Evolutionary conservation across 2,329 filamentous ascomycete species (phyloP), one percentile per base, ranked within the genome.

Genomic region (Colletotrichum orchidophilum): DNA sequence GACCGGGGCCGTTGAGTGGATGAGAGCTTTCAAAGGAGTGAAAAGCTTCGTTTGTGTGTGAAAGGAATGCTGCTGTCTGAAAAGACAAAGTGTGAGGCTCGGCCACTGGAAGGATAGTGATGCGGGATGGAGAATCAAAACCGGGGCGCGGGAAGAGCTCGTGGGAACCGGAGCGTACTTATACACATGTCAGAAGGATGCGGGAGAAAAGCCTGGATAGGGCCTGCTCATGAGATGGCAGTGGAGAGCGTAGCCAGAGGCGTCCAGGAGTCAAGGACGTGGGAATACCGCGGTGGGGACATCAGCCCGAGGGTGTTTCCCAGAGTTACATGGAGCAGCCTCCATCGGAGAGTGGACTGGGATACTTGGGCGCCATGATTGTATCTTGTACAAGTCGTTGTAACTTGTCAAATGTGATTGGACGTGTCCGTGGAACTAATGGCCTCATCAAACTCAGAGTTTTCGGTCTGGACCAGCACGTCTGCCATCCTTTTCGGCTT

Each of bases 81-180:
- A 66, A 42, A 71, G 69, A 71, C 69, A 59, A 63, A 54, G 58
- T 64, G 52, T 53, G 58, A 72, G 64, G 66, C 66, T 69, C 66
- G 66, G 66, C 66, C 69, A 72, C 63, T 33, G 72, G 50, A 66
- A 71, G 70, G 63, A 71, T 73, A 55, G 66, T 71, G 72, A 71
- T 73, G 53, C 31, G 46, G 64, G 64, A 63, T 71, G 53, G 26
- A 24, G 49, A 67, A 21, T 65, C 68, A 35, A 66, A 53, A 63
- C 52, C 42, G 52, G 58, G 18, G 39, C 42, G n/a, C 21, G 29
- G 54, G 13, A 46, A 53, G 31, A 31, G 21, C 3, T 55, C 59
- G 55, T 15, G 50, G 39, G 68, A 57, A 52, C 49, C 29, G 42
- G 39, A 52, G 50, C 39, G 61, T 71, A 71, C 68, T 71, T 71